These are phyloP conservation scores for Bipolaris oryzae DNA, from an alignment of 2,329 filamentous ascomycete genomes.

Conservation along the genomic window DNA sequence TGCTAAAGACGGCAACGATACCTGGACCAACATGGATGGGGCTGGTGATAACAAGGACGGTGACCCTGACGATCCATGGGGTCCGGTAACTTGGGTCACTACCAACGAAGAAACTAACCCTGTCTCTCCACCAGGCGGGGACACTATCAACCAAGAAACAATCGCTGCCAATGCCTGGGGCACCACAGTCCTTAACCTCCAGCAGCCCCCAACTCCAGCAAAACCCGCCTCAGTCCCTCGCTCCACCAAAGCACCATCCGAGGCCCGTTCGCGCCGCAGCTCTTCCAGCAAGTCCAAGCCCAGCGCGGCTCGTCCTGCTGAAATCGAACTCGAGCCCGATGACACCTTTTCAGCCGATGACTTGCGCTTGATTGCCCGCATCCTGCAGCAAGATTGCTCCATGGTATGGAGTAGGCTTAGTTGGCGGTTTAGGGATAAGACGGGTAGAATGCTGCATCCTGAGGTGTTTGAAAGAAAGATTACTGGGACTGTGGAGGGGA, in stretches of 20 bases:
- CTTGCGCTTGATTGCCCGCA: constrained; percentile 51
- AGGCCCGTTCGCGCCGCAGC: constrained; percentile 2
- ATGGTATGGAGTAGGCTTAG: constrained; percentile 56
- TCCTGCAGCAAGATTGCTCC: constrained; percentile 52
- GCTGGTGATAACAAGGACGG: neutral
- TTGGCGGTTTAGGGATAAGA: constrained; percentile 57
- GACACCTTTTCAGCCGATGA: constrained; percentile 39
- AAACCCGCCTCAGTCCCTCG: constrained; percentile 3
- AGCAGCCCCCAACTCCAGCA: neutral
- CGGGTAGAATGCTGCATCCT: constrained; percentile 53
- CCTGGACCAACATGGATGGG: neutral
- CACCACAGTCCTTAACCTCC: neutral
- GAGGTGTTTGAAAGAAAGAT: constrained; percentile 54
- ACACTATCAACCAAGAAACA: neutral
- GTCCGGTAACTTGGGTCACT: neutral
- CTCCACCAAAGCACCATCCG: constrained; percentile 10
- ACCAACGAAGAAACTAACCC: too few species aligned
- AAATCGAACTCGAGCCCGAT: constrained; percentile 36
- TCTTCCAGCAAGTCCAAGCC: neutral
- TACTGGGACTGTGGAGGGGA: constrained; percentile 24
- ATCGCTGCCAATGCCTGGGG: neutral
- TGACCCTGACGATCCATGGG: neutral
- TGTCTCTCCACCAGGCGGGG: neutral
- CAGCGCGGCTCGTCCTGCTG: constrained; percentile 5
- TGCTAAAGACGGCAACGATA: neutral